phyloP scores from a whole-genome alignment of 2,329 filamentous ascomycete species.

The Rutstroemia sp. region DNA sequence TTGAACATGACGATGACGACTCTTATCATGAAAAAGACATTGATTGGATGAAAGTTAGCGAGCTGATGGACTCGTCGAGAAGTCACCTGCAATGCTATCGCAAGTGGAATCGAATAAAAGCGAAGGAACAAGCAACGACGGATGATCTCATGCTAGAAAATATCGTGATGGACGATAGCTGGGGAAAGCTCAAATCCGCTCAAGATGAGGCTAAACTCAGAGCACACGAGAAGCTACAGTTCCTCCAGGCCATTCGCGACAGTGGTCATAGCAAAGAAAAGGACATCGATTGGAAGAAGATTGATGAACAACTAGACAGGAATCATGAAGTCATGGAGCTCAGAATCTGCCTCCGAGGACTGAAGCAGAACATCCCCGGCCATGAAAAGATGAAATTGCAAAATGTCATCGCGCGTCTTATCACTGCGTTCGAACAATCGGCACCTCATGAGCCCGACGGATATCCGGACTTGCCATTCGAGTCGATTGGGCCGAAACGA shows the following conservation, averaged over 20 bases:
- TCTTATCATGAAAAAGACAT: conserved; percentile 44
- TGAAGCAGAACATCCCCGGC: conserved; percentile 23
- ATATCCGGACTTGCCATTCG: neutral
- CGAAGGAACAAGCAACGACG: conserved; percentile 21
- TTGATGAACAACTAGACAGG: conserved; percentile 36
- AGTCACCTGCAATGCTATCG: conserved; percentile 59
- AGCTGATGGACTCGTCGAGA: conserved; percentile 52
- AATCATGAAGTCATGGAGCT: conserved; percentile 29
- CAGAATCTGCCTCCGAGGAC: conserved; percentile 23
- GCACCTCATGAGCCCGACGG: conserved; percentile 18
- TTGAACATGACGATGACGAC: conserved; percentile 17
- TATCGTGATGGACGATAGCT: conserved; percentile 30
- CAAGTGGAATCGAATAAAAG: conserved; percentile 54
- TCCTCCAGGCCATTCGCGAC: conserved; percentile 38
- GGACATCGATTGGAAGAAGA: conserved; percentile 42
- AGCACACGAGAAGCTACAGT: conserved; percentile 36
- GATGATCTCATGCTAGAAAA: conserved; percentile 13
- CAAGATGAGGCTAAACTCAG: conserved; percentile 37
- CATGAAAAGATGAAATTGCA: conserved; percentile 26
- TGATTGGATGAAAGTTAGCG: conserved; percentile 58
- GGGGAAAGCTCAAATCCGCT: conserved; percentile 37
- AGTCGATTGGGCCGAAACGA: neutral
- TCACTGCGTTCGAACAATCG: conserved; percentile 21
- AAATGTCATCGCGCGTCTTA: conserved; percentile 22
- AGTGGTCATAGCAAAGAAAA: conserved; percentile 35